These are phyloP conservation scores for Aspergillus nomiae DNA, from an alignment of 2,329 filamentous ascomycete genomes.

Conservation along the genomic window DNA sequence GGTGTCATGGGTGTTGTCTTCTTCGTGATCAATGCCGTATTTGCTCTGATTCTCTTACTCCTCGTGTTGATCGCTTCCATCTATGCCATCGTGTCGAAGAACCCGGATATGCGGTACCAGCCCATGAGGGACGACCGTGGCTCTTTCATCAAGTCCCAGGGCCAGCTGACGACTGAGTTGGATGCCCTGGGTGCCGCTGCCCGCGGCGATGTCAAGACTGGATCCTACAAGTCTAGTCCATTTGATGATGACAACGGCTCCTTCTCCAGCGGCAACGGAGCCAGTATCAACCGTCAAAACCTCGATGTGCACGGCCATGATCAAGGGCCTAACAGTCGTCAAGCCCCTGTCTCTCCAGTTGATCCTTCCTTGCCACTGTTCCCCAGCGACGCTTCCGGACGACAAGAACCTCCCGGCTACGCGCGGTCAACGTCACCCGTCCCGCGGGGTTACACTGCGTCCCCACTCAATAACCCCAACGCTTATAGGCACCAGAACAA, in stretches of 20 bases:
- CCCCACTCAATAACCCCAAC: conserved; percentile 35
- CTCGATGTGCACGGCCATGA: conserved; percentile 34
- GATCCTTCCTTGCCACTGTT: conserved; percentile 51
- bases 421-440: conserved; percentile 36
- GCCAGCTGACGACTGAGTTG: conserved; percentile 81
- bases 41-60: conserved; percentile 78
- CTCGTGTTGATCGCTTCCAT: conserved; percentile 76
- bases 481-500: conserved; percentile 54
- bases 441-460: conserved; percentile 33
- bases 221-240: conserved; percentile 59
- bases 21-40: conserved; percentile 83
- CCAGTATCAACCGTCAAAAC: conserved; percentile 54
- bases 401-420: conserved; percentile 45
- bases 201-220: conserved; percentile 71
- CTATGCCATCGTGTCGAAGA: conserved; percentile 85
- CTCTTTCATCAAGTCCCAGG: conserved; percentile 96
- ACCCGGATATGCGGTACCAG: conserved; percentile 92
- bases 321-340: conserved; percentile 32
- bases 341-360: conserved; percentile 52
- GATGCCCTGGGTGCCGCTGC: conserved; percentile 88
- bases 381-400: conserved; percentile 43
- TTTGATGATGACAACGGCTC: conserved; percentile 74
- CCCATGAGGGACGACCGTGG: conserved; percentile 95
- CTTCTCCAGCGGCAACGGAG: conserved; percentile 56
- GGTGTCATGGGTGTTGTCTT: conserved; percentile 88